A percentile compares a stretch with the other conserved stretches of the same genome.
Conservation (phyloP, 1,284 basidiomycete genomes). For the Austroboletus novae-zelandiae region DNA sequence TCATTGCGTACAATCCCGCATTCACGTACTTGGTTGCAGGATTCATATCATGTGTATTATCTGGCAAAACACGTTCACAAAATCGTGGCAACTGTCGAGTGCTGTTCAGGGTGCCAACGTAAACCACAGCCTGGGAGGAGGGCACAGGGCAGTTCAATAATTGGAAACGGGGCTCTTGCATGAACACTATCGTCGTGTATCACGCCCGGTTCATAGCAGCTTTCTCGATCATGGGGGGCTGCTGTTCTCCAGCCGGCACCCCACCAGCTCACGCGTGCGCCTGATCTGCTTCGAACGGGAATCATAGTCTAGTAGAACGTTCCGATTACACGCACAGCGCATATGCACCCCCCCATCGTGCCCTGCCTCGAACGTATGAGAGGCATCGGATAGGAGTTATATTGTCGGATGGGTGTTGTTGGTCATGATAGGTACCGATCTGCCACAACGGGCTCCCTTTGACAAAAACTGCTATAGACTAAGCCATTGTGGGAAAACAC, state of each 20-base stretch:
- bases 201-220: constrained; percentile 13
- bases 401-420: constrained; percentile 10
- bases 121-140: constrained; percentile 27
- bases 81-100: constrained; percentile 21
- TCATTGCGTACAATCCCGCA: constrained; percentile 20
- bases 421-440: constrained; percentile 23
- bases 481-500: constrained; percentile 18
- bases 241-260: constrained; percentile 17
- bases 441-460: constrained; percentile 8
- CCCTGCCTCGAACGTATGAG: constrained; percentile 3
- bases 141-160: constrained; percentile 22
- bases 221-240: constrained; percentile 12
- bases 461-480: constrained; percentile 13
- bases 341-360: constrained; percentile 6
- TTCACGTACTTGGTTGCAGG: constrained; percentile 25
- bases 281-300: constrained; percentile 26
- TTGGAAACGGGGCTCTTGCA: constrained; percentile 15
- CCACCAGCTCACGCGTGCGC: constrained; percentile 12
- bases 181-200: constrained; percentile 13
- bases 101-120: constrained; percentile 30
- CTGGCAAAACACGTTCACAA: constrained; percentile 20
- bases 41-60: constrained; percentile 27
- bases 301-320: constrained; percentile 16
- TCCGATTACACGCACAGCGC: constrained; percentile 19
- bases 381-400: constrained; percentile 23